Evolutionary conservation across 1,139 yeast species (phyloP).

Genomic region (Lodderomyces oxycetoniae): DNA sequence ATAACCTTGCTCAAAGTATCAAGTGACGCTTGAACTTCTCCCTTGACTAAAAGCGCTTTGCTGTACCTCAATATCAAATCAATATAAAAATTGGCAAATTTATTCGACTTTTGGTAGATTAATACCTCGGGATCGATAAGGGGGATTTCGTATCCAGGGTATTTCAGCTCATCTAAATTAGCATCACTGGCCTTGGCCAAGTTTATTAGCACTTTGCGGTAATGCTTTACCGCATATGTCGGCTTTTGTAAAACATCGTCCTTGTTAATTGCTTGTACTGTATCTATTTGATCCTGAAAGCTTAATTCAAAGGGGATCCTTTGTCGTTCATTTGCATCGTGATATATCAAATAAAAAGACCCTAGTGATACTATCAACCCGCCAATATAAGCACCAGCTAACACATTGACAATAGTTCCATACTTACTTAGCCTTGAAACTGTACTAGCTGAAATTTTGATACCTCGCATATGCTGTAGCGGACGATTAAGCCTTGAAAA

Average conservation of each 20-base stretch:
- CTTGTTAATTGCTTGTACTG: conserved; percentile 44
- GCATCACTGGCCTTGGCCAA: conserved; percentile 31
- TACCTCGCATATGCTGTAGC: conserved; percentile 3
- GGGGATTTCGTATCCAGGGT: conserved; percentile 26
- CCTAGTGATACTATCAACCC: conserved; percentile 38
- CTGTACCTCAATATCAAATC: conserved; percentile 43
- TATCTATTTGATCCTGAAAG: conserved; percentile 30
- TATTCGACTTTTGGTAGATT: conserved; percentile 27
- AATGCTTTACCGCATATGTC: conserved; percentile 42
- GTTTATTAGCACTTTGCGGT: conserved; percentile 35
- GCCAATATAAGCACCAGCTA: conserved; percentile 45
- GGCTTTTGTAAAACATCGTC: conserved; percentile 44
- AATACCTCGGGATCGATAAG: conserved; percentile 28
- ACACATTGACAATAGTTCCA: conserved; percentile 19
- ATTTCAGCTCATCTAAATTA: conserved; percentile 23
- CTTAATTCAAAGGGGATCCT: conserved; percentile 39
- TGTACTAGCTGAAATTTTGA: conserved; percentile 5
- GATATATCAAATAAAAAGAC: conserved; percentile 37
- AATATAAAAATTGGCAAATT: conserved; percentile 41
- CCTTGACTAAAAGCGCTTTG: conserved; percentile 41
- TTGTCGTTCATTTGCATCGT: conserved; percentile 40
- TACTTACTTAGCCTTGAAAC: conserved; percentile 2
- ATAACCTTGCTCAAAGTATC: conserved; percentile 29
- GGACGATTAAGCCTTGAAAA: no score
- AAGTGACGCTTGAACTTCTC: conserved; percentile 31